These are phyloP conservation scores for Angomonas deanei DNA, from an alignment of 208 protist genomes.

Conservation along the genomic window DNA sequence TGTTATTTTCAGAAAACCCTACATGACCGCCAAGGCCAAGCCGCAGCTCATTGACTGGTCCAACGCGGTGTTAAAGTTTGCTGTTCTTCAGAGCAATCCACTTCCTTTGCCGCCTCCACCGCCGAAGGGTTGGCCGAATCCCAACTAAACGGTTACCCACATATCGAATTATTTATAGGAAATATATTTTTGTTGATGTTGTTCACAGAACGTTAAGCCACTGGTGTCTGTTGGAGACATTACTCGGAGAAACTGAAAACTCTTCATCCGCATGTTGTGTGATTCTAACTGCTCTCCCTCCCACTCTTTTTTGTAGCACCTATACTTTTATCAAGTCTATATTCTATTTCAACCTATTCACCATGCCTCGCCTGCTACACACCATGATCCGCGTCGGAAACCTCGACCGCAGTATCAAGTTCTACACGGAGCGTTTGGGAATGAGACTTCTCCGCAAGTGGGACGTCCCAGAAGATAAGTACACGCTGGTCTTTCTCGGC, in stretches of 20 bases:
- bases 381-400: constrained; percentile 87
- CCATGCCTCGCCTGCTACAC: constrained; percentile 52
- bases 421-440: constrained; percentile 72
- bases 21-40: constrained; percentile 29
- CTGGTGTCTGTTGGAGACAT: no score
- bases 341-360: not conserved
- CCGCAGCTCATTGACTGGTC: constrained; percentile 37
- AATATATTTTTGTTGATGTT: no score
- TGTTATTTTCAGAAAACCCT: constrained; percentile 27
- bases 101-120: not conserved
- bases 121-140: not conserved
- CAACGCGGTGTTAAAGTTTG: constrained; percentile 33
- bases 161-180: no score
- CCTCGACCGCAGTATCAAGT: constrained; percentile 74
- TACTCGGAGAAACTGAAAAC: not conserved
- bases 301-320: no score
- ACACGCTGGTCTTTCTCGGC: constrained; percentile 78
- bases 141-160: not conserved
- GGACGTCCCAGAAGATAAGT: constrained; percentile 72
- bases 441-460: constrained; percentile 79
- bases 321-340: no score
- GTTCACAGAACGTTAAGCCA: no score
- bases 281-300: no score
- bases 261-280: no score
- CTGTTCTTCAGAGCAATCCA: constrained; percentile 9